These are phyloP conservation scores for Fusarium siculi DNA, from an alignment of 2,329 filamentous ascomycete species.

Conservation along the genomic window DNA sequence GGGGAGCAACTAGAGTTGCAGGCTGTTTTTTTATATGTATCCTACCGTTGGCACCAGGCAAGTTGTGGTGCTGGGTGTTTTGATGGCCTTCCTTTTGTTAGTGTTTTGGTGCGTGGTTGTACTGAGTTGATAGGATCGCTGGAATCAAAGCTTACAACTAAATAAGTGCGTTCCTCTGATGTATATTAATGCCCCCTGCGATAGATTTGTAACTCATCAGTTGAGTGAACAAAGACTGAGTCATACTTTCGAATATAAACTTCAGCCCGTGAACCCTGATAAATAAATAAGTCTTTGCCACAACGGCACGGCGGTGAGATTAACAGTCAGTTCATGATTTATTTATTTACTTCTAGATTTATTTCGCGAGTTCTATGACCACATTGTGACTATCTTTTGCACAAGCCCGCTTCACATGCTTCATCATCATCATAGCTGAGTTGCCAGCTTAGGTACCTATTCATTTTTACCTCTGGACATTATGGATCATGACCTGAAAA, in stretches of 20 bases:
- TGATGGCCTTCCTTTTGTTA: constrained; percentile 37
- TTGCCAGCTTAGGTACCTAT: constrained; percentile 13
- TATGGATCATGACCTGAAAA: constrained; percentile 11
- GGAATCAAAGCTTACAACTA: constrained; percentile 41
- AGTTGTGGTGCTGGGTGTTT: constrained; percentile 35
- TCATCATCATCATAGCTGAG: constrained; percentile 11
- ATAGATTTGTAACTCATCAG: neutral
- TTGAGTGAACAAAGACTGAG: neutral
- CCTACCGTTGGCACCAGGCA: constrained; percentile 32
- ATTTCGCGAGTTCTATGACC: neutral
- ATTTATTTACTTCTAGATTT: neutral
- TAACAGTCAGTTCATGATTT: neutral
- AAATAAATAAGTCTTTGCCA: neutral
- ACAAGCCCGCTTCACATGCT: neutral
- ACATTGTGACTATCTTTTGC: neutral
- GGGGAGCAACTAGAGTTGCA: constrained; percentile 29
- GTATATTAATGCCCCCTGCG: neutral
- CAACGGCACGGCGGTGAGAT: neutral
- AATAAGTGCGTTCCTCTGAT: neutral
- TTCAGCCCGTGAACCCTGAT: neutral
- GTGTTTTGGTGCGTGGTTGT: constrained; percentile 45
- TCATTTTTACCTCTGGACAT: constrained; percentile 1
- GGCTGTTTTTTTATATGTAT: constrained; percentile 39
- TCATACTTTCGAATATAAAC: neutral
- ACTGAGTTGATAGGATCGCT: constrained; percentile 40